Percentiles rank a stretch among this genome's conserved stretches.
Evolutionary conservation across 2,329 filamentous ascomycete genomes (phyloP).

Genomic region (Paraconiothyrium brasiliense): DNA sequence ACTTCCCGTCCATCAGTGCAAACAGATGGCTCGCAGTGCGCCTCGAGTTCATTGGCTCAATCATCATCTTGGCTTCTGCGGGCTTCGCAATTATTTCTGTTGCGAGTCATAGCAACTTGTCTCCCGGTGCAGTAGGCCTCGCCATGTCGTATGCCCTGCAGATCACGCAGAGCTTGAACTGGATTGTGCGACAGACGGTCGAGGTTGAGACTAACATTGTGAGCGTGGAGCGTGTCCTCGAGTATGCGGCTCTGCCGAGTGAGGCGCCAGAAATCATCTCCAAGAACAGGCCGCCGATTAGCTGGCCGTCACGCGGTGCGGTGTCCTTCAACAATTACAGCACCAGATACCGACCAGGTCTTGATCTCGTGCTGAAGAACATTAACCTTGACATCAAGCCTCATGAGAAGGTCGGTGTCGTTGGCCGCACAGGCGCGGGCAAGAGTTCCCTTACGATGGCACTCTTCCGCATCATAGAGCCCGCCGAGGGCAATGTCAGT

Average conservation of each 20-base stretch:
- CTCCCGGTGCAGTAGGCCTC: constrained; percentile 83
- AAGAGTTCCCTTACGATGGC: constrained; percentile 94
- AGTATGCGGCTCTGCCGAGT: constrained; percentile 89
- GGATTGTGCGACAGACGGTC: constrained; percentile 98
- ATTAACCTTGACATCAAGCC: constrained; percentile 92
- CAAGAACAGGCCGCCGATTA: constrained; percentile 83
- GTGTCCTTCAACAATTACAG: constrained; percentile 94
- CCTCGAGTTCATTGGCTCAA: constrained; percentile 91
- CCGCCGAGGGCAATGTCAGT: constrained; percentile 80
- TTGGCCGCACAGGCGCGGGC: constrained; percentile 93
- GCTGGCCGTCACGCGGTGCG: constrained; percentile 90
- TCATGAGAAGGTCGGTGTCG: constrained; percentile 97
- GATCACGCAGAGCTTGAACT: constrained; percentile 97
- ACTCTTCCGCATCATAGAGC: constrained; percentile 95
- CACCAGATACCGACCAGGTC: constrained; percentile 86
- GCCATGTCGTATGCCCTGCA: constrained; percentile 97
- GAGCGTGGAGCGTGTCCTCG: constrained; percentile 94
- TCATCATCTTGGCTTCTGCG: constrained; percentile 90
- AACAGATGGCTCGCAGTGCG: constrained; percentile 91
- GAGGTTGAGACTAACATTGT: constrained; percentile 99
- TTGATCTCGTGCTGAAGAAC: constrained; percentile 93
- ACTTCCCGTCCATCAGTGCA: constrained; percentile 94
- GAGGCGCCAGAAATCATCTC: constrained; percentile 95
- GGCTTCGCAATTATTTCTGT: constrained; percentile 85
- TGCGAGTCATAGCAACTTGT: constrained; percentile 69